Percentiles rank a stretch among this genome's conserved stretches.
Evolutionary conservation across 768 basidiomycete species (phyloP).

Genomic region (Trametes coccinea): DNA sequence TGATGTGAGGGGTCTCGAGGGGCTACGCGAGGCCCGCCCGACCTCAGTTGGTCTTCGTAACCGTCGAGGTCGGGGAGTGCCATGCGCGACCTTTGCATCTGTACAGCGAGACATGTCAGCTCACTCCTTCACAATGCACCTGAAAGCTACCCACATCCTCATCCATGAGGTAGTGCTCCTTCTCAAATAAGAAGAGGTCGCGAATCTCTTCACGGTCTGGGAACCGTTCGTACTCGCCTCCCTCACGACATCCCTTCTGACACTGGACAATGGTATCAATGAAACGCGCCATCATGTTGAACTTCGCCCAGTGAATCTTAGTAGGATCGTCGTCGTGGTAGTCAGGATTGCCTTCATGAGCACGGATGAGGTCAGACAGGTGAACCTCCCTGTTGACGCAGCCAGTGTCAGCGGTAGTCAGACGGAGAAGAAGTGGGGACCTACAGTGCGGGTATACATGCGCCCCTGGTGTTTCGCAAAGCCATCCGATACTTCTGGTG

Average conservation of each 20-base stretch:
- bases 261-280: conserved; percentile 76
- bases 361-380: conserved; percentile 83
- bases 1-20: conserved; percentile 28
- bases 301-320: conserved; percentile 95
- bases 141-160: conserved; percentile 51
- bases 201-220: conserved; percentile 54
- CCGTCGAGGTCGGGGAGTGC: conserved; percentile 49
- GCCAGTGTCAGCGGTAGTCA: too few relatives aligned
- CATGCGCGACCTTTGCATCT: conserved; percentile 72
- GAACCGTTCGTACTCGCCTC: conserved; percentile 55
- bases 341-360: conserved; percentile 84
- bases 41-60: conserved; percentile 15
- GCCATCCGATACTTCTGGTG: conserved; percentile 93
- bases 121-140: background rate
- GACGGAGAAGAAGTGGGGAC: background rate
- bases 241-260: conserved; percentile 65
- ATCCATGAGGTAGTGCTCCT: conserved; percentile 61
- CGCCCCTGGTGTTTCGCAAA: conserved; percentile 78
- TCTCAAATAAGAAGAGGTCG: conserved; percentile 47
- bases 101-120: background rate
- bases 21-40: conserved; percentile 20
- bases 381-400: conserved; percentile 71
- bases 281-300: conserved; percentile 87
- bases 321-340: conserved; percentile 60
- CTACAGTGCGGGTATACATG: conserved; percentile 85